Percentiles rank a stretch among this genome's conserved stretches.
These are phyloP conservation scores for Penicillium sp. DNA, from an alignment of 2,329 filamentous ascomycete genomes.

Conservation along the genomic window DNA sequence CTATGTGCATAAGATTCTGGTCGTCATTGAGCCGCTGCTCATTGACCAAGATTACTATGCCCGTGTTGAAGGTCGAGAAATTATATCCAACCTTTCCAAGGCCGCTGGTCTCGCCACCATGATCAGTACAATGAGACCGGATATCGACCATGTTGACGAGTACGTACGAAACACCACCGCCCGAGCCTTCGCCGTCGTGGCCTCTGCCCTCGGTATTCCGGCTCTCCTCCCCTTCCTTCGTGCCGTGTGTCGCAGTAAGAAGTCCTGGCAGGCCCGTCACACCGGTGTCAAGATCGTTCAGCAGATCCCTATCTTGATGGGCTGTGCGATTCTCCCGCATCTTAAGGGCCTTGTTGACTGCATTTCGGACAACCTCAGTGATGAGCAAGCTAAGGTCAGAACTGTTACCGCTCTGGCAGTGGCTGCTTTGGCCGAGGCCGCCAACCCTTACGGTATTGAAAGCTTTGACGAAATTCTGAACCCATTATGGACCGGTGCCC, in stretches of 20 bases:
- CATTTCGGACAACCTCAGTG: slow-evolving; percentile 90
- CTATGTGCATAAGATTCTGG: slow-evolving; percentile 96
- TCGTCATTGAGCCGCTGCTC: slow-evolving; percentile 96
- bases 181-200: slow-evolving; percentile 92
- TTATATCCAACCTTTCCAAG: slow-evolving; percentile 96
- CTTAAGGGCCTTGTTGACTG: slow-evolving; percentile 94
- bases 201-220: slow-evolving; percentile 90
- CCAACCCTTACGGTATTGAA: slow-evolving; percentile 97
- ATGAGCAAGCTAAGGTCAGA: slow-evolving; percentile 95
- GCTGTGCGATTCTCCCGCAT: slow-evolving; percentile 90
- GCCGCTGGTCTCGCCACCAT: slow-evolving; percentile 95
- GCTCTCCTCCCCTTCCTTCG: slow-evolving; percentile 90
- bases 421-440: slow-evolving; percentile 88
- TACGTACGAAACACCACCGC: slow-evolving; percentile 98
- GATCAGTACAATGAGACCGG: slow-evolving; percentile 98
- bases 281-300: slow-evolving; percentile 99
- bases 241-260: slow-evolving; percentile 95
- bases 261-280: slow-evolving; percentile 96
- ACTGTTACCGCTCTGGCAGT: slow-evolving; percentile 95
- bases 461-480: slow-evolving; percentile 98
- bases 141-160: slow-evolving; percentile 97
- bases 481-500: slow-evolving; percentile 90
- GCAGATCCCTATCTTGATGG: slow-evolving; percentile 98
- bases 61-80: slow-evolving; percentile 94
- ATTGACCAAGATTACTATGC: slow-evolving; percentile 99